Evolutionary conservation across 164 flowering plant genomes (phyloP).

Genomic region (Chloranthus sessilifolius): DNA sequence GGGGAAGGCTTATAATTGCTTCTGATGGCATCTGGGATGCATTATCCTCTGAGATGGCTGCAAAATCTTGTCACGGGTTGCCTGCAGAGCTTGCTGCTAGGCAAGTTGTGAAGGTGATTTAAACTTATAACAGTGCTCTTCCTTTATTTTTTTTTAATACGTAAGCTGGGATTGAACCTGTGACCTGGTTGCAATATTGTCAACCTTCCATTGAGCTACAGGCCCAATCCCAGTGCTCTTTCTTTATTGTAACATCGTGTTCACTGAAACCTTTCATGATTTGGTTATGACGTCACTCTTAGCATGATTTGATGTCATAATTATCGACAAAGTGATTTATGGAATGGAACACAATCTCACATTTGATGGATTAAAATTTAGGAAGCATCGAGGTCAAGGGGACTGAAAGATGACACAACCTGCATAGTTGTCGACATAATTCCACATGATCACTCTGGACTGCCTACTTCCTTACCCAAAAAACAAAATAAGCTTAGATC

Average conservation of each 20-base stretch:
- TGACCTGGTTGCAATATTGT: no score
- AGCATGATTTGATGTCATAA: constrained; percentile 2
- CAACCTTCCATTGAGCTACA: no score
- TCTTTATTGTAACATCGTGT: no score
- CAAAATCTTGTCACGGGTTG: constrained; percentile 75
- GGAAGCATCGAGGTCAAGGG: constrained; percentile 81
- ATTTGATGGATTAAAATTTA: constrained; percentile 15
- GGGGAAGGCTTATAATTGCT: constrained; percentile 87
- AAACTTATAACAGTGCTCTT: neutral
- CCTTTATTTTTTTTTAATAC: neutral
- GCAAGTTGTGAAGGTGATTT: constrained; percentile 79
- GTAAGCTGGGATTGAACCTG: no score
- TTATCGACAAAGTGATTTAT: neutral
- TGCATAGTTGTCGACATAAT: constrained; percentile 87
- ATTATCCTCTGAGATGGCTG: constrained; percentile 69
- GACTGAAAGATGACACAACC: constrained; percentile 87
- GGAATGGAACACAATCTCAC: neutral
- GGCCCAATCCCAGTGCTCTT: no score
- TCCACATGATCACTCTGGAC: constrained; percentile 54
- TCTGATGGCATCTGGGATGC: constrained; percentile 99
- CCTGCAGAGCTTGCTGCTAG: constrained; percentile 90
- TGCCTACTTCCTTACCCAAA: constrained; percentile 47
- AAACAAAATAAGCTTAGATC: constrained; percentile 53
- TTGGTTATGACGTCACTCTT: neutral
- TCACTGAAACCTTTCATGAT: neutral